Evolutionary conservation across 345 rosid genomes (phyloP).

Genomic region (Lagerstroemia speciosa): DNA sequence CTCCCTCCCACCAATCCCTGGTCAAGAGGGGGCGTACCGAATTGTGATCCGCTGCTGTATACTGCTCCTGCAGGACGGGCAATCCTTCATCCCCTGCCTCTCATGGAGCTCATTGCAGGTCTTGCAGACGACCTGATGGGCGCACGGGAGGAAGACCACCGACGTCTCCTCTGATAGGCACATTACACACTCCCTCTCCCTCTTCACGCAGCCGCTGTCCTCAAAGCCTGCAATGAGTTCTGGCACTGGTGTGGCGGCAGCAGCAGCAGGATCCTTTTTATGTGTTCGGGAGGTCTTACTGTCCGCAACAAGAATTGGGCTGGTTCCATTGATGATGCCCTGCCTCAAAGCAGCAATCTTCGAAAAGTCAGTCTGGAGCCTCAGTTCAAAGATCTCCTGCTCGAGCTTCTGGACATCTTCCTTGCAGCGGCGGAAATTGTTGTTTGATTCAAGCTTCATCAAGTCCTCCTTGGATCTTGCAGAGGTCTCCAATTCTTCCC

Average conservation of each 20-base stretch:
- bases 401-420: slow-evolving; percentile 54
- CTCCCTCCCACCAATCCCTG: background rate
- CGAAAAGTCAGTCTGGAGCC: slow-evolving; percentile 51
- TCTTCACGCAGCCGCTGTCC: slow-evolving; percentile 41
- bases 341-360: slow-evolving; percentile 58
- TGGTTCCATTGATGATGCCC: slow-evolving; percentile 43
- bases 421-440: slow-evolving; percentile 32
- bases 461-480: slow-evolving; percentile 41
- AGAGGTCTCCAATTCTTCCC: slow-evolving; percentile 39
- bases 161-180: slow-evolving; percentile 64
- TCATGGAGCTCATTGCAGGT: slow-evolving; percentile 51
- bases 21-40: slow-evolving; percentile 18
- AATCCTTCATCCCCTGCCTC: slow-evolving; percentile 65
- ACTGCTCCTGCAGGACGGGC: slow-evolving; percentile 51
- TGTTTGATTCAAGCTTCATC: slow-evolving; percentile 46
- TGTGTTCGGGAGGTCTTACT: slow-evolving; percentile 2
- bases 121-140: slow-evolving; percentile 51
- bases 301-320: slow-evolving; percentile 28
- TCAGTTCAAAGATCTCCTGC: slow-evolving; percentile 51
- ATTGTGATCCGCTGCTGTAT: slow-evolving; percentile 40
- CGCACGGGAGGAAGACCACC: slow-evolving; percentile 50
- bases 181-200: slow-evolving; percentile 92
- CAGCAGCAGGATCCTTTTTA: background rate
- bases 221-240: slow-evolving; percentile 21
- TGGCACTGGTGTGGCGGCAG: slow-evolving; percentile 15